Base-by-base conservation (phyloP, 2,329 filamentous ascomycete species). In the Fusarium pseudonygamai region DNA sequence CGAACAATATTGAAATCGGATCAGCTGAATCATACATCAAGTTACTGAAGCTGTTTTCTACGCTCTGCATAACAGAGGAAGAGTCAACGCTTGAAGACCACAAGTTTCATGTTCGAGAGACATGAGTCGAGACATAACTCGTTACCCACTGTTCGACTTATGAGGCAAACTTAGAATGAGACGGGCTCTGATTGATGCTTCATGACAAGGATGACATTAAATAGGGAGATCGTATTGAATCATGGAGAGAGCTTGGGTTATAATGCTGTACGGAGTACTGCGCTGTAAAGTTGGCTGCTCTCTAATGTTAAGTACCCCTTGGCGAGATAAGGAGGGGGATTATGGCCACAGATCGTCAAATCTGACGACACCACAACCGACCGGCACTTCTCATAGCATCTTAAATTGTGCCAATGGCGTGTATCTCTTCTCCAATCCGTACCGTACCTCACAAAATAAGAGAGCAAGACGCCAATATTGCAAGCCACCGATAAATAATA, bases 81-180 rank as follows among this genome's bases (percentile, higher is more conserved):
- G 43, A 65, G 20, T 22, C 45, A 60, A 58, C 65, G 56, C 43
- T 40, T n/a, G 10, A 34, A 45, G 22, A n/a, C 24, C 20, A 22
- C 14, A 16, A 43, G 62, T 71, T 60, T 74, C 67, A 73, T 34
- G 37, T 64, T 67, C 32, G 58, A 28, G 24, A 64, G 26, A 37
- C 53, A 49, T 46, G 39, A 56, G 36, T 34, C 70, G 34, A 65
- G 47, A 68, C 30, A 55, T 32, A 61, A 64, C 67, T 61, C 67
- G 47, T 73, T 71, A 65, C 68, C 68, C 68, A 72, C 58, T 64
- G 57, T 52, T 64, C 52, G 26, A 32, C 39, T 42, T 57, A 37
- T 57, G 57, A 72, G 42, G 28, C 46, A 50, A 64, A 36, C 45
- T 43, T 63, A 52, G 64, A 73, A 75, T 60, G 69, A 62, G 42